Evolutionary conservation across 1,284 basidiomycete species (phyloP).

Genomic region (Trichosporon coremiiforme): DNA sequence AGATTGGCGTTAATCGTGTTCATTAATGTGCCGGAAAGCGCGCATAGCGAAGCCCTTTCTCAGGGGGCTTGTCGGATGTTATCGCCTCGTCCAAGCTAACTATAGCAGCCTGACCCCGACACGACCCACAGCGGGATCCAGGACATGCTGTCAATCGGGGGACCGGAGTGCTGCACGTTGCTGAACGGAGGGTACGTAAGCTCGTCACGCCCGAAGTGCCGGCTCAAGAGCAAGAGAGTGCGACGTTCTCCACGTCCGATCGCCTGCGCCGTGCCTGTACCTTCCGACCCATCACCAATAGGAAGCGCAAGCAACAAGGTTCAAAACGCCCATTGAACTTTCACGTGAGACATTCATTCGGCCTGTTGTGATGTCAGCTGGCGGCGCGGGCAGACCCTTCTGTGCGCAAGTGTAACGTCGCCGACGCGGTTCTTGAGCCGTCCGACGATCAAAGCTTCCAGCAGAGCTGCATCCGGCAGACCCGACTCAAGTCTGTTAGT

Average conservation of each 20-base stretch:
- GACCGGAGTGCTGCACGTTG: neutral
- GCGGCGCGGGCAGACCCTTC: no score
- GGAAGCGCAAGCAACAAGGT: neutral
- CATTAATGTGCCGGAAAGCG: no score
- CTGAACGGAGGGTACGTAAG: neutral
- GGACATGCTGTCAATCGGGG: neutral
- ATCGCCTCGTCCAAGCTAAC: neutral
- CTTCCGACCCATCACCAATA: neutral
- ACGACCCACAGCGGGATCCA: neutral
- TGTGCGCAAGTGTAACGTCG: neutral
- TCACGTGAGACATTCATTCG: slow-evolving; percentile 10
- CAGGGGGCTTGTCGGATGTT: slow-evolving; percentile 1
- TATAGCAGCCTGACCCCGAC: neutral
- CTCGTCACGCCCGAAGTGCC: neutral
- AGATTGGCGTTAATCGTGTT: no score
- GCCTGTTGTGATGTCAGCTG: neutral
- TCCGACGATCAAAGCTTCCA: neutral
- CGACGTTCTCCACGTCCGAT: neutral
- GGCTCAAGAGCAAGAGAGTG: neutral
- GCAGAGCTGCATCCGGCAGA: neutral
- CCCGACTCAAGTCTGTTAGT: neutral
- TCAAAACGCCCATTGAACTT: slow-evolving; percentile 6
- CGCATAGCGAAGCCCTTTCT: no score
- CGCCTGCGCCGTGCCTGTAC: neutral
- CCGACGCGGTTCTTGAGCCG: neutral